Evolutionary conservation across 164 flowering plant genomes (phyloP), one percentile per base, ranked within the genome.

Genomic region (Malania oleifera): DNA sequence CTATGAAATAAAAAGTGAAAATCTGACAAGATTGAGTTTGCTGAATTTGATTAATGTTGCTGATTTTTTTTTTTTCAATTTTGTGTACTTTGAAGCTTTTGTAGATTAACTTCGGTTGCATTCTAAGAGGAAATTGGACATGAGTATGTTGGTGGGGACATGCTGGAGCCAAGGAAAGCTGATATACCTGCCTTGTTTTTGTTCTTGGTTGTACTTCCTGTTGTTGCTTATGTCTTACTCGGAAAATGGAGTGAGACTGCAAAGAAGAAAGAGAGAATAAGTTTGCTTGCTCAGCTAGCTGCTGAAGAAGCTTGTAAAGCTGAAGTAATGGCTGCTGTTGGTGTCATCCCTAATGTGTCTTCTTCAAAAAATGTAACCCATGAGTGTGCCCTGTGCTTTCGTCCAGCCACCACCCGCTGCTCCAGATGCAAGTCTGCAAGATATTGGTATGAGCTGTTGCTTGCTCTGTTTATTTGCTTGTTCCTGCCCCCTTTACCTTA

Each of bases 91-190:
- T 52, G 55, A 62, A 60, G 65, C 34, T 52, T 48, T 19, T 28
- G 49, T 45, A 60, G 77, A 49, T 60, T 34, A 41, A 56, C 40
- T 7, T 52, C 35, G 52, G 58, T 59, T 63, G 52, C 22, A 29
- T 47, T 62, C 34, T 41, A 41, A 54, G 47, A 53, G 61, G 64
- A 52, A 70, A 52, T 65, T 79, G 87, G 93, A 72, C 75, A 86
- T 84, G 91, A 84, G 77, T 80, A 54, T 78, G 86, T 67, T 71
- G 72, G 75, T 64, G 70, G 74, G 82, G 86, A 80, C 80, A 89
- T 89, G 97, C 91, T 89, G 58, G 76, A 87, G 82, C 91, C 88
- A 80, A 83, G 90, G 80, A 82, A 83, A 83, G 82, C 83, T 72
- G 87, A 89, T 77, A 43, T 85, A 67, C 90, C 86, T 61, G 80